Evolutionary conservation across 257 asterid species (phyloP).

Genomic region (Vinca minor): DNA sequence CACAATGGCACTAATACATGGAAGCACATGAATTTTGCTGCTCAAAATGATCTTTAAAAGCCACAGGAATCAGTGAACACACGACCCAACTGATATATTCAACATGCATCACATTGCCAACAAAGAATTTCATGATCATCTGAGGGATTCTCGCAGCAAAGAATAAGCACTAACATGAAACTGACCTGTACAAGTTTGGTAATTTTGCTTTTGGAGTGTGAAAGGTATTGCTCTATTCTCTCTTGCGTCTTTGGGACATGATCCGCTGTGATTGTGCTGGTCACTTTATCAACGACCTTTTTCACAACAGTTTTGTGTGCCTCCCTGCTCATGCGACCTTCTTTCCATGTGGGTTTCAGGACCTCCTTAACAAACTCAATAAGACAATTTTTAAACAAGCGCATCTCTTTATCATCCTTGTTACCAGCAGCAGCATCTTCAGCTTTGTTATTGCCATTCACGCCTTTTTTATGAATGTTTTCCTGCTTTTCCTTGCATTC

Average conservation of each 20-base stretch:
- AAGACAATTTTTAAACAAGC: slow-evolving; percentile 72
- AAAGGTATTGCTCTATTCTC: slow-evolving; percentile 64
- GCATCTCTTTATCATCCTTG: slow-evolving; percentile 75
- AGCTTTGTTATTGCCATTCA: slow-evolving; percentile 36
- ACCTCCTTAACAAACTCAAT: slow-evolving; percentile 81
- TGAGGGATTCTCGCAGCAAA: not conserved
- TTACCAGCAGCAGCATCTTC: slow-evolving; percentile 37
- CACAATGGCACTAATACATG: too few relatives aligned
- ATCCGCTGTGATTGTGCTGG: slow-evolving; percentile 51
- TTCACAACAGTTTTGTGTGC: slow-evolving; percentile 85
- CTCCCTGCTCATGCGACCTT: slow-evolving; percentile 89
- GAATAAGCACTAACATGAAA: slow-evolving; percentile 1
- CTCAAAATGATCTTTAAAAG: not conserved
- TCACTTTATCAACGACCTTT: slow-evolving; percentile 92
- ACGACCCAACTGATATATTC: not conserved
- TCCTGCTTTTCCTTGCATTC: slow-evolving; percentile 31
- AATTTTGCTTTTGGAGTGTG: slow-evolving; percentile 64
- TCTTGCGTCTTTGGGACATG: slow-evolving; percentile 79
- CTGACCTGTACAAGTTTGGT: slow-evolving; percentile 85
- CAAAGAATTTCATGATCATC: not conserved
- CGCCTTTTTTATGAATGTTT: slow-evolving; percentile 30
- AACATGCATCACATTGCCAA: not conserved
- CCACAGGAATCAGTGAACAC: not conserved
- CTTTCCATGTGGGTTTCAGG: slow-evolving; percentile 87
- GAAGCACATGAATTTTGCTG: not conserved